Evolutionary conservation across 2,329 filamentous ascomycete genomes (phyloP).

Genomic region (Neofusicoccum cordaticola): DNA sequence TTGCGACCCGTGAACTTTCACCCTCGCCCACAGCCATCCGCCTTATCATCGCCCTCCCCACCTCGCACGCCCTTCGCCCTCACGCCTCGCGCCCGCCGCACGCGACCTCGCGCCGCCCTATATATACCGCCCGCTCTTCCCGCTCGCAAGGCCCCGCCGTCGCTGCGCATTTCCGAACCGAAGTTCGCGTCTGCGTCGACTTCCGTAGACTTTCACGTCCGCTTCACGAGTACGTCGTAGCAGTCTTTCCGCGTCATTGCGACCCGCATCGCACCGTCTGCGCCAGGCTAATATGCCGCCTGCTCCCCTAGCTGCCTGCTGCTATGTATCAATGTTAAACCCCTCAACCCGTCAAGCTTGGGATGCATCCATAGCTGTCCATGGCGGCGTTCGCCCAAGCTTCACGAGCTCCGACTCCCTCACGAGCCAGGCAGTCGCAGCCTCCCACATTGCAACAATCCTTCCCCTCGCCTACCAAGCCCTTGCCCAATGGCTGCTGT

Average conservation of each 20-base stretch:
- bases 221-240: constrained; percentile 3
- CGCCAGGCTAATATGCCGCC: not conserved
- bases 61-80: not conserved
- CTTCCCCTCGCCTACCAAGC: constrained; percentile 16
- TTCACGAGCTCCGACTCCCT: constrained; percentile 23
- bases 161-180: not conserved
- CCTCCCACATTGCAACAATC: not conserved
- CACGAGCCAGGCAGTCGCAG: constrained; percentile 16
- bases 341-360: not conserved
- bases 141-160: not conserved
- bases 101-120: not conserved
- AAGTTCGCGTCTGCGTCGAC: not conserved
- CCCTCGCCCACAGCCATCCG: not conserved
- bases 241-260: not conserved
- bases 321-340: constrained; percentile 10
- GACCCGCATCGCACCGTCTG: not conserved
- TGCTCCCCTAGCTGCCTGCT: not conserved
- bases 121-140: not conserved
- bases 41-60: not conserved
- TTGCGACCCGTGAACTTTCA: constrained; percentile 1
- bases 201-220: not conserved
- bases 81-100: not conserved
- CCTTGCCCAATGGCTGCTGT: constrained; percentile 52
- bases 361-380: constrained; percentile 25
- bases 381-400: constrained; percentile 35